A percentile compares a stretch with the other conserved stretches of the same genome.
Conservation (phyloP, 75 land plant species). For the Gnetum montanum region DNA sequence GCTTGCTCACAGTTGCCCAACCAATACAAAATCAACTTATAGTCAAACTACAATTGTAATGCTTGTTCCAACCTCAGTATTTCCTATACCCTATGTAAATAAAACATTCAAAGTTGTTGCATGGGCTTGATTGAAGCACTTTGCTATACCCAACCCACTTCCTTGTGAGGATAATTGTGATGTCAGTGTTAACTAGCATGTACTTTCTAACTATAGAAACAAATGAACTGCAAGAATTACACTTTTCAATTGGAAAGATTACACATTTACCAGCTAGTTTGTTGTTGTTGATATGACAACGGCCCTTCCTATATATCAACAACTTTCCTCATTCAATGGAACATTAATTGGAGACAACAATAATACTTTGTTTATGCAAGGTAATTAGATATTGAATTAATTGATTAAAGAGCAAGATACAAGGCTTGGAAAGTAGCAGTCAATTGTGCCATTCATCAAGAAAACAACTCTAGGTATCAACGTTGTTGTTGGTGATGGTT, state of each 20-base stretch:
- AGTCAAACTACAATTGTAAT: constrained; percentile 28
- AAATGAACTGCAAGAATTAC: constrained; percentile 88
- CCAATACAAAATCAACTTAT: constrained; percentile 22
- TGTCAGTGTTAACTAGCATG: constrained; percentile 90
- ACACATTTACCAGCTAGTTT: constrained; percentile 61
- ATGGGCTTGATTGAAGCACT: constrained; percentile 53
- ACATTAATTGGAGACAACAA: constrained; percentile 23
- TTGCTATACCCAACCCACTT: constrained; percentile 25
- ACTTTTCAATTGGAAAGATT: constrained; percentile 72
- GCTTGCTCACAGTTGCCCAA: constrained; percentile 72
- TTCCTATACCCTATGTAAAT: constrained; percentile 55
- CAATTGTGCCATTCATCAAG: constrained; percentile 73
- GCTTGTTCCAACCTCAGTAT: constrained; percentile 60
- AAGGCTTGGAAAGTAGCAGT: constrained; percentile 73
- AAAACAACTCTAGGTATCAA: constrained; percentile 38
- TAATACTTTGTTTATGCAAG: constrained; percentile 64
- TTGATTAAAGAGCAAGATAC: constrained; percentile 21
- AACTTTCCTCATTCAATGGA: constrained; percentile 80
- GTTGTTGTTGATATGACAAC: constrained; percentile 41
- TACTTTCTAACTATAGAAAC: constrained; percentile 47
- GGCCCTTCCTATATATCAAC: constrained; percentile 51
- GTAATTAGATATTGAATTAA: constrained; percentile 41
- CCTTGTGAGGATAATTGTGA: constrained; percentile 88
- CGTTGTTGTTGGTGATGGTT: constrained; percentile 50
- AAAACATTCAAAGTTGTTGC: constrained; percentile 47